Conservation (phyloP, 2,329 filamentous ascomycete genomes). For the Colletotrichum graminicola region DNA sequence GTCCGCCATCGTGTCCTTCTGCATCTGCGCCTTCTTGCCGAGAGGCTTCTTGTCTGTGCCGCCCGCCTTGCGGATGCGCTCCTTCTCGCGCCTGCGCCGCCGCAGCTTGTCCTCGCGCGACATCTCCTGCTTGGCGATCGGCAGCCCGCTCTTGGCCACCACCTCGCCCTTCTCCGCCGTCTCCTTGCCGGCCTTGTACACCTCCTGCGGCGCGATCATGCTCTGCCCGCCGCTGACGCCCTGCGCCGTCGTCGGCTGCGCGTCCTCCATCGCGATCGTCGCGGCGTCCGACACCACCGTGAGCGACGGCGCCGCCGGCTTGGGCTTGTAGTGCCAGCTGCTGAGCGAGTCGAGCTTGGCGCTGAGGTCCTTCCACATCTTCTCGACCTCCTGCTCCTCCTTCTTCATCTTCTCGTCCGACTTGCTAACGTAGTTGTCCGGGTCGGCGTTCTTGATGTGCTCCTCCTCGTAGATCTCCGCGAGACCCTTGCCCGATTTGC, state of each 20-base stretch:
- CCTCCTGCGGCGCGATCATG: constrained; percentile 91
- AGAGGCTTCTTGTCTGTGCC: constrained; percentile 61
- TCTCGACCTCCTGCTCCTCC: constrained; percentile 85
- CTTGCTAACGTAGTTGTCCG: constrained; percentile 82
- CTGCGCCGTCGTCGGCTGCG: constrained; percentile 84
- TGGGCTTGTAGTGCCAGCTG: constrained; percentile 96
- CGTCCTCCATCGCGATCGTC: constrained; percentile 95
- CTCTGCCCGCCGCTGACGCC: constrained; percentile 77
- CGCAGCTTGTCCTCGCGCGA: constrained; percentile 85
- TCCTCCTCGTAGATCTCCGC: constrained; percentile 96
- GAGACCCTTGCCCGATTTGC: constrained; percentile 86
- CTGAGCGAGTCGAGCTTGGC: constrained; percentile 88
- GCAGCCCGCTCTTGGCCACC: constrained; percentile 80
- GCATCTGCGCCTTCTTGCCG: constrained; percentile 67
- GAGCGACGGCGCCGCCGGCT: constrained; percentile 82
- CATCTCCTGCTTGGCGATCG: constrained; percentile 87
- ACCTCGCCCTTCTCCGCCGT: constrained; percentile 76
- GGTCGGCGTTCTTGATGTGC: constrained; percentile 82
- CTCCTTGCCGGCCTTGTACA: constrained; percentile 85
- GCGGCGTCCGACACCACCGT: constrained; percentile 91
- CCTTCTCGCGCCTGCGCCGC: constrained; percentile 84
- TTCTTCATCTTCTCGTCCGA: constrained; percentile 85
- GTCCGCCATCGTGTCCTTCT: constrained; percentile 68
- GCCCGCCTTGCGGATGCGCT: constrained; percentile 80
- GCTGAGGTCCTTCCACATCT: constrained; percentile 84